Evolutionary conservation across 2,329 filamentous ascomycete species (phyloP), one percentile per base, ranked within the genome.

Genomic region (Curvularia sp.): DNA sequence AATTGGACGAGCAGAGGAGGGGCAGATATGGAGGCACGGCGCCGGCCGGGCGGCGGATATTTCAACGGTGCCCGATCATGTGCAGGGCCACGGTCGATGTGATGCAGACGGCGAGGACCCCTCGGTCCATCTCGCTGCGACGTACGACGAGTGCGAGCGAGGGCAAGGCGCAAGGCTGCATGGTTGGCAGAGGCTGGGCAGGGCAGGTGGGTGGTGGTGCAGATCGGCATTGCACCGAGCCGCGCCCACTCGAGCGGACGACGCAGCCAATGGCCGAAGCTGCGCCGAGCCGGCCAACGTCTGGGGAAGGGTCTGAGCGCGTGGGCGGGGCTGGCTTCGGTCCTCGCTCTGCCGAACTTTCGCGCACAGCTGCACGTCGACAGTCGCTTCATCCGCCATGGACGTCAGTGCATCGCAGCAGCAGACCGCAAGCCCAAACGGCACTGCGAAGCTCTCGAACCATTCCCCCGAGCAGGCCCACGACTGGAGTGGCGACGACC

Each of bases 71-170:
- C 49, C 49, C 47, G 52, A 53, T 62, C 60, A 64, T 57, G 55
- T 57, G 64, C 55, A 55, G 46, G 54, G 55, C 42, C 39, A 20
- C 22, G 30, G 18, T 42, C 10, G 20, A 42, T 20, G 13, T 9
- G 30, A 38, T 30, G 31, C 24, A 42, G 30, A 50, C 63, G 47
- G 64, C 42, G 60, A 51, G 53, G 56, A 58, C 54, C 52, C 57
- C 63, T 76, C 72, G 73, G 73, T 64, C 46, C 56, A 75, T 71
- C 68, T 76, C 68, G 64, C 62, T 68, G 70, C 71, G 67, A 72
- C 20, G 22, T 59, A 39, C 57, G 22, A 53, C 69, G 55, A 58
- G 64, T 58, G 67, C 47, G n/a, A 59, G 54, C 63, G 55, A 68
- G 61, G 63, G 50, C 60, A 49, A 15, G 43, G 51, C 59, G 58